Percentiles rank a stretch among this genome's conserved stretches.
Conservation (phyloP, 169 alveolate species). For the Eimeria maxima region DNA sequence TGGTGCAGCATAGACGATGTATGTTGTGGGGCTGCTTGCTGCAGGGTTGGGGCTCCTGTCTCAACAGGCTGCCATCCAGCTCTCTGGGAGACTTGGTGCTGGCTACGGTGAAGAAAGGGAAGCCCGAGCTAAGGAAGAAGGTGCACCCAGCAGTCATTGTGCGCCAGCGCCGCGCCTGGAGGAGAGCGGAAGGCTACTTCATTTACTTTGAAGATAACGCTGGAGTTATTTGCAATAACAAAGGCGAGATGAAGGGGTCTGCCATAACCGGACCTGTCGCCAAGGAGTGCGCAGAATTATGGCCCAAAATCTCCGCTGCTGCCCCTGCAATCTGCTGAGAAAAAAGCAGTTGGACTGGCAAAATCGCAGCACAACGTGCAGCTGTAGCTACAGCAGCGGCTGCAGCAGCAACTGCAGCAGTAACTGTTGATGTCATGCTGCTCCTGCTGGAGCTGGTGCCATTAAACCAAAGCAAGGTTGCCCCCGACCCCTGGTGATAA, state of each 20-base stretch:
- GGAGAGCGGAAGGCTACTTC: constrained; percentile 99
- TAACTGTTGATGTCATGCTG: too few species aligned
- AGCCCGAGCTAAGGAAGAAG: constrained; percentile 99
- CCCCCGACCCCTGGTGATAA: too few species aligned
- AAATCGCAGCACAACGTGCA: neutral
- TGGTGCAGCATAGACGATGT: too few species aligned
- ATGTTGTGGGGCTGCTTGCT: neutral
- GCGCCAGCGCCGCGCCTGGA: constrained; percentile 99
- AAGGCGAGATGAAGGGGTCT: constrained; percentile 99
- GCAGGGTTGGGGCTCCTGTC: constrained; percentile 96
- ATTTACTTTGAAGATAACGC: constrained; percentile 99
- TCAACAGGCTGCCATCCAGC: constrained; percentile 98
- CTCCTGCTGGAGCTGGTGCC: too few species aligned
- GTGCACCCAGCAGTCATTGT: constrained; percentile 98
- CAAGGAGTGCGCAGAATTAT: constrained; percentile 99
- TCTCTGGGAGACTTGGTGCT: constrained; percentile 99
- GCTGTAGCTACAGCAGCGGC: constrained; percentile 44
- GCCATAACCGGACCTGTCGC: constrained; percentile 99
- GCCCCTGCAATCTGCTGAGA: constrained; percentile 98
- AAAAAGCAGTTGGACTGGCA: neutral
- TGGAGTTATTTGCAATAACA: constrained; percentile 99
- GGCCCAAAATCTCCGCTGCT: constrained; percentile 99
- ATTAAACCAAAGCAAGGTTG: too few species aligned
- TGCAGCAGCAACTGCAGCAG: neutral
- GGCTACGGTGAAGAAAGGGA: constrained; percentile 99